Evolutionary conservation across 805 yeast genomes (phyloP), one percentile per base, ranked within the genome.

Genomic region (Monosporozyma unispora): DNA sequence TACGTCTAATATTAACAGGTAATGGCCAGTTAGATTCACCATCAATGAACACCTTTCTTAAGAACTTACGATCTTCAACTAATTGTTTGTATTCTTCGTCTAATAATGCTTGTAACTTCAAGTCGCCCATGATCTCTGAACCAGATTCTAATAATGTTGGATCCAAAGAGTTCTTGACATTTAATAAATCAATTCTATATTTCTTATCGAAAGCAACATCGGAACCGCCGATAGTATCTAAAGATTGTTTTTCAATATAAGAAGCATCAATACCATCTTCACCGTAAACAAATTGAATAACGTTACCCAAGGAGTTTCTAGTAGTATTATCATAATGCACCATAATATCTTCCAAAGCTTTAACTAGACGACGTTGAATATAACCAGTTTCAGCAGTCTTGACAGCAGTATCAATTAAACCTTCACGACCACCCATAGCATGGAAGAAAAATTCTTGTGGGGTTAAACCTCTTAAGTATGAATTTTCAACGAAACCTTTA

Each of bases 381-480:
- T 91, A 91, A 73, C 98, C 98, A 25, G 98, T 90, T 72, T 91
- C 98, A 2, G 99, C 98, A 40, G 99, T 93, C 70, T 93, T 93
- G 45, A 93, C 99, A 14, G 99, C 99, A 49, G 99, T 93, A 78
- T 93, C 99, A 67, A 93, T 95, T 66, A 93, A 77, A 77, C 99
- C 99, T 74, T 93, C 99, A 79, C 99, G 88, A 75, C 99, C 99
- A 64, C 99, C 98, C 96, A 93, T 93, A 48, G 98, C 97, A 68
- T 93, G 99, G 84, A 93, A 93, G 68, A 93, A 90, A 69, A 93
- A 93, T 69, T 93, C 99, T 70, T 93, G 98, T 31, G 99, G 99
- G 5, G 99, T 90, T 62, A 93, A 77, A 37, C 99, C 99, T 75
- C 98, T 82, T 65, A 91, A 76, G 65, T 93, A 93, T 12, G 99